phyloP scores from a whole-genome alignment of 2,329 filamentous ascomycete genomes.

The Apiospora kogelbergensis region DNA sequence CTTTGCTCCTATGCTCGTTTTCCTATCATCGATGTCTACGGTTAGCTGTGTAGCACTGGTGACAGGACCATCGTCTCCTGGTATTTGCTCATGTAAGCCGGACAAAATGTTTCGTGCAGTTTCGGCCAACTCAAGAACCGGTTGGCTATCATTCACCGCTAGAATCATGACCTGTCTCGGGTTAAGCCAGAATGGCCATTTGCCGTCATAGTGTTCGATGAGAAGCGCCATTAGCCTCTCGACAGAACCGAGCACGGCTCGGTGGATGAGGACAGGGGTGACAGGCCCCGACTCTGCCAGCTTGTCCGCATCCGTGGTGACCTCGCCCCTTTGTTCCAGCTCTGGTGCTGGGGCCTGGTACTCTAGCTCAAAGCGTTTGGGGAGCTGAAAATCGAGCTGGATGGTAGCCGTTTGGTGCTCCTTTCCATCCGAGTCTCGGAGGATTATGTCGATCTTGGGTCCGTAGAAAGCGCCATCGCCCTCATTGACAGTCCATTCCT shows the following conservation, averaged over 20 bases:
- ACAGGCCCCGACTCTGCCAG: slow-evolving; percentile 58
- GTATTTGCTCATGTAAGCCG: slow-evolving; percentile 37
- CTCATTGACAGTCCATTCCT: slow-evolving; percentile 71
- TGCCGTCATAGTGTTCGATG: slow-evolving; percentile 78
- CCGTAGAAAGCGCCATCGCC: slow-evolving; percentile 90
- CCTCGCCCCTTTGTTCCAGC: slow-evolving; percentile 53
- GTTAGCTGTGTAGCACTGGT: slow-evolving; percentile 59
- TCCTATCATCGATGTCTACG: slow-evolving; percentile 69
- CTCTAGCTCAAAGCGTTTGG: slow-evolving; percentile 74
- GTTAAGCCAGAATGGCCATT: slow-evolving; percentile 87
- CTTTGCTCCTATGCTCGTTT: slow-evolving; percentile 65
- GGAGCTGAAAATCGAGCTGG: slow-evolving; percentile 87
- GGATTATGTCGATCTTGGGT: slow-evolving; percentile 85
- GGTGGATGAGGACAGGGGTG: slow-evolving; percentile 77
- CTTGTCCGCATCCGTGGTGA: slow-evolving; percentile 46
- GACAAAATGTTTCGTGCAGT: slow-evolving; percentile 50
- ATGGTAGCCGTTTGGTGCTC: slow-evolving; percentile 88
- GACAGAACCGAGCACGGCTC: slow-evolving; percentile 80
- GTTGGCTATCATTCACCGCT: slow-evolving; percentile 64
- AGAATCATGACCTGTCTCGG: slow-evolving; percentile 75
- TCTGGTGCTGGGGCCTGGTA: slow-evolving; percentile 71
- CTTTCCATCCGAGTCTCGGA: slow-evolving; percentile 78
- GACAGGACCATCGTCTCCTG: slow-evolving; percentile 36
- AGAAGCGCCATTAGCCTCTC: slow-evolving; percentile 83
- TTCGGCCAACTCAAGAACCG: slow-evolving; percentile 51